Evolutionary conservation across 2,329 filamentous ascomycete species (phyloP).

Genomic region (Colletotrichum tropicicola): DNA sequence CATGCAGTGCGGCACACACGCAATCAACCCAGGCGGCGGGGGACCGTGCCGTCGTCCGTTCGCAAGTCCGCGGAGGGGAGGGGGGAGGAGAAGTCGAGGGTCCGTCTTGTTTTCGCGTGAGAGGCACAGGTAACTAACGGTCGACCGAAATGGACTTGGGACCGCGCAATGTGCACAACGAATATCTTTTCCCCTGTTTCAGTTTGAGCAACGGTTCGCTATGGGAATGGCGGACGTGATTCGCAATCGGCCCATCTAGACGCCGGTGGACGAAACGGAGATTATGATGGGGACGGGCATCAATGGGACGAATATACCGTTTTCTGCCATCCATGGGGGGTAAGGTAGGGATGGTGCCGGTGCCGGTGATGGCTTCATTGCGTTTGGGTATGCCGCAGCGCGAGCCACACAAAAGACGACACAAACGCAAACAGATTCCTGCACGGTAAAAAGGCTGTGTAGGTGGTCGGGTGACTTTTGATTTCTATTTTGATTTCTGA

Average conservation of each 20-base stretch:
- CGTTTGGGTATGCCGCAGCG: too few relatives aligned
- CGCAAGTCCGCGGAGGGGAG: too few relatives aligned
- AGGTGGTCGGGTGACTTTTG: not conserved
- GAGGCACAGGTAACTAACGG: too few relatives aligned
- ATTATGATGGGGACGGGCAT: not conserved
- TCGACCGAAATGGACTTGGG: too few relatives aligned
- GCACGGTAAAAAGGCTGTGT: not conserved
- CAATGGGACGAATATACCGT: not conserved
- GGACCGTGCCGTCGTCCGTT: too few relatives aligned
- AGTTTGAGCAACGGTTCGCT: slow-evolving; percentile 8
- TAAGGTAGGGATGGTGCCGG: not conserved
- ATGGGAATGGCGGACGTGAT: not conserved
- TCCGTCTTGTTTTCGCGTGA: too few relatives aligned
- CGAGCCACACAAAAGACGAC: too few relatives aligned
- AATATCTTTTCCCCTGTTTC: slow-evolving; percentile 25
- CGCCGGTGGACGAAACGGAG: slow-evolving; percentile 1
- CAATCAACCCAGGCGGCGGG: too few relatives aligned
- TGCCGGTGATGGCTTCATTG: not conserved
- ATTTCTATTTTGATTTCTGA: slow-evolving; percentile 5
- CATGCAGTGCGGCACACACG: too few relatives aligned
- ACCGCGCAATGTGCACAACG: too few relatives aligned
- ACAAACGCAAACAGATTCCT: not conserved
- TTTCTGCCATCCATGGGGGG: not conserved
- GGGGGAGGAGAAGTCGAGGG: too few relatives aligned
- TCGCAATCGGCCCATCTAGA: not conserved